Evolutionary conservation across 305 asterid genomes (phyloP).

Genomic region (Fraxinus floribunda): DNA sequence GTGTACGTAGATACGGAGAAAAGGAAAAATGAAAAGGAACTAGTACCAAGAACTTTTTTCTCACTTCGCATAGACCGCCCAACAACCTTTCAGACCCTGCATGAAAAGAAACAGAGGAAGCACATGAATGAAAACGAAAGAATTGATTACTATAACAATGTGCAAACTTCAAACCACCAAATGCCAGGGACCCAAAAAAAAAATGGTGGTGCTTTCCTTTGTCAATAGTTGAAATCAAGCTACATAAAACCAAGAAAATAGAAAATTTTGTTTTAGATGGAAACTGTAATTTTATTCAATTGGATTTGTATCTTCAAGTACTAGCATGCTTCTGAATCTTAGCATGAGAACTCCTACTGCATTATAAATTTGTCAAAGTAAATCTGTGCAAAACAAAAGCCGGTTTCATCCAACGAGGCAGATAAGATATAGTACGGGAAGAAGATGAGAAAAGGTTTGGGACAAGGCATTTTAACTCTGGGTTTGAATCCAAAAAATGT

Average conservation of each 20-base stretch:
- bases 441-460: background rate
- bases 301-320: background rate
- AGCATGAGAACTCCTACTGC: background rate
- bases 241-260: background rate
- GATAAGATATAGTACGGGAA: background rate
- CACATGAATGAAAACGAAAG: background rate
- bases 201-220: background rate
- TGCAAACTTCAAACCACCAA: background rate
- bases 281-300: background rate
- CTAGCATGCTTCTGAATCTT: background rate
- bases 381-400: background rate
- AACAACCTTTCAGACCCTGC: constrained; percentile 4
- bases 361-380: background rate
- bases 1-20: background rate
- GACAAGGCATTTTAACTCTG: background rate
- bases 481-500: background rate
- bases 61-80: background rate
- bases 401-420: background rate
- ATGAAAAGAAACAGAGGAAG: background rate
- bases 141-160: background rate
- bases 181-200: background rate
- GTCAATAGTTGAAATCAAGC: background rate
- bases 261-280: background rate
- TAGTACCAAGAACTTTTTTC: background rate
- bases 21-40: background rate